phyloP scores from a whole-genome alignment of 805 yeast species.

The Kuraishia piskuri region DNA sequence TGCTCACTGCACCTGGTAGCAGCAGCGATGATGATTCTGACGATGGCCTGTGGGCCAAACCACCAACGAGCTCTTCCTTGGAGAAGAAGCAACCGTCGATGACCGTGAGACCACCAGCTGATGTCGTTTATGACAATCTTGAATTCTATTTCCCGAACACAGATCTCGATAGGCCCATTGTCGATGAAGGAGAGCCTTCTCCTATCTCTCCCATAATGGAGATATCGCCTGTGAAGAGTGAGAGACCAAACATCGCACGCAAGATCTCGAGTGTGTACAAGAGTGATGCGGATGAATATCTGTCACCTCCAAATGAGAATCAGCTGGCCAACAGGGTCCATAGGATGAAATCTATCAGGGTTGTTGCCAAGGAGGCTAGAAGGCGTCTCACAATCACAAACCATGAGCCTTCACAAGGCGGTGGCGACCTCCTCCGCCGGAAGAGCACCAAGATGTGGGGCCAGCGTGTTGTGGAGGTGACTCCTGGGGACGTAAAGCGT shows the following conservation, averaged over 20 bases:
- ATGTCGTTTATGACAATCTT: constrained; percentile 83
- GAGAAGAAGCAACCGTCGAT: constrained; percentile 10
- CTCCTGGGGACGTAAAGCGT: constrained; percentile 54
- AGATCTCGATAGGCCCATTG: constrained; percentile 84
- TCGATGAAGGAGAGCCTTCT: constrained; percentile 57
- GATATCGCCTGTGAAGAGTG: constrained; percentile 4
- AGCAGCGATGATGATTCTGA: constrained; percentile 30
- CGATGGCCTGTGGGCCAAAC: constrained; percentile 54
- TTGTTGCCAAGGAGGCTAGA: constrained; percentile 87
- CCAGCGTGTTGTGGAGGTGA: constrained; percentile 82
- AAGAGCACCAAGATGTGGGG: constrained; percentile 98
- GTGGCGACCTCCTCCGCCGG: constrained; percentile 44
- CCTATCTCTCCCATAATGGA: constrained; percentile 41
- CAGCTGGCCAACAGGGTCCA: constrained; percentile 25
- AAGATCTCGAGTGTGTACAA: constrained; percentile 34
- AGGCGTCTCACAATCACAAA: constrained; percentile 1
- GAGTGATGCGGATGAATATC: constrained; percentile 20
- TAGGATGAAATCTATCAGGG: constrained; percentile 85
- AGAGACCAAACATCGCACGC: constrained; percentile 29
- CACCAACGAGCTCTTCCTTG: constrained; percentile 16
- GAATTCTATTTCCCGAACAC: constrained; percentile 91
- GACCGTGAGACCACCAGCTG: constrained; percentile 92
- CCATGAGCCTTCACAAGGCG: not conserved
- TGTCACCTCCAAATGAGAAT: not conserved
- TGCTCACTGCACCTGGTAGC: constrained; percentile 22